phyloP scores from a whole-genome alignment of 75 land plant species.

The Cunninghamia lanceolata region DNA sequence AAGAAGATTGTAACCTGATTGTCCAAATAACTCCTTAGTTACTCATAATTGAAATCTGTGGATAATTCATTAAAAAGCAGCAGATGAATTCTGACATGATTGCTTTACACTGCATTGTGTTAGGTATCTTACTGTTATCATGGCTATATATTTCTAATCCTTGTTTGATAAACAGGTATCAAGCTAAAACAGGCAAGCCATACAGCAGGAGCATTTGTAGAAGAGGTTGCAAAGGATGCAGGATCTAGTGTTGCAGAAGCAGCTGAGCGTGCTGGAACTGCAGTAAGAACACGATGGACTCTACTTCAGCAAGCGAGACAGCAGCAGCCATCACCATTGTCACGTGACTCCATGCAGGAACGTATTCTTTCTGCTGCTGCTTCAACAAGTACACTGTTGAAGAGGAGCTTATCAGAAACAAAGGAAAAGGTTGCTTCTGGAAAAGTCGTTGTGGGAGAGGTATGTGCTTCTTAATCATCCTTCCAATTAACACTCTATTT shows the following conservation, averaged over 20 bases:
- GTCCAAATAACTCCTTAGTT: background rate
- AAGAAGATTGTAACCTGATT: background rate
- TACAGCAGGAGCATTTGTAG: conserved; percentile 53
- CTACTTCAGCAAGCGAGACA: conserved; percentile 47
- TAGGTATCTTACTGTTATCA: background rate
- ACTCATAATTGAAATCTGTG: background rate
- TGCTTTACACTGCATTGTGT: background rate
- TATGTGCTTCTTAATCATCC: conserved; percentile 14
- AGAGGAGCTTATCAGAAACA: conserved; percentile 66
- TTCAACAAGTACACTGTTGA: conserved; percentile 51
- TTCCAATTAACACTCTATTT: background rate
- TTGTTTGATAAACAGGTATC: conserved; percentile 27
- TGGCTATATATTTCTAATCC: background rate
- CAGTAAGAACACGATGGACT: conserved; percentile 61
- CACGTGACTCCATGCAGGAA: conserved; percentile 60
- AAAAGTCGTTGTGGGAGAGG: conserved; percentile 74
- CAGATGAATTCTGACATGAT: background rate
- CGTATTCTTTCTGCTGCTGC: conserved; percentile 63
- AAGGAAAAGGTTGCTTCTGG: conserved; percentile 77
- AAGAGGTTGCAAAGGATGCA: conserved; percentile 71
- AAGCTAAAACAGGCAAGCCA: conserved; percentile 72
- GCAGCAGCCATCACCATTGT: conserved; percentile 23
- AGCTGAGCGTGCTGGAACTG: conserved; percentile 68
- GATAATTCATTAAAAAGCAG: background rate
- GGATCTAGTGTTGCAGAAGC: conserved; percentile 59